Base-by-base conservation (phyloP, 1,284 basidiomycete genomes). In the Melanopsichium pennsylvanicum region DNA sequence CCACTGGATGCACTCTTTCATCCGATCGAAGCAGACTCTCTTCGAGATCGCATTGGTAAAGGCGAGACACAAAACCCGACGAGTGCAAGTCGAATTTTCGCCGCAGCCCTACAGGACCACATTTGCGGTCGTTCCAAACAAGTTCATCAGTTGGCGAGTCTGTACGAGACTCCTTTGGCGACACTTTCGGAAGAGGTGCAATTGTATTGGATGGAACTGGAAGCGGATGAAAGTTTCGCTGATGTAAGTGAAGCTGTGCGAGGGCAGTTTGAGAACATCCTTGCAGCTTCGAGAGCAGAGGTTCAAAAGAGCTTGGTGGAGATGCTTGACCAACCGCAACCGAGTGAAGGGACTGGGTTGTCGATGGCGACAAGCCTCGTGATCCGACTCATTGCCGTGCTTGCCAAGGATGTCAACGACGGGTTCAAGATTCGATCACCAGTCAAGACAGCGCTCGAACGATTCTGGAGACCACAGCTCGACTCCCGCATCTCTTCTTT, bases 381-480 rank as follows among this genome's bases (percentile, higher is more conserved):
- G 18, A 57, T 63, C 44, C 52, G 44, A 5, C 19, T 63, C 18
- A 36, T 52, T 9, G 47, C 60, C n/a, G 52, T 63, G 10, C 52
- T 63, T 29, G 32, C 50, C 10, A n/a, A 13, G 16, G 23, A 18
- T 21, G 0, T 19, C 34, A 6, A 19, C 43, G 5, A 23, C 16
- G 10, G n/a, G 26, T 8, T 33, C 3, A 4, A 22, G 31, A 16
- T 42, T 22, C 52, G 60, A 31, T 25, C 22, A 21, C 40, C 60
- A 7, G 48, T 63, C 25, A 44, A 39, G 16, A 32, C 39, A 23
- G 54, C 54, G 11, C 21, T 63, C 36, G 60, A 63, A 13, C 43
- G 49, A 39, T 39, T 44, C 27, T 63, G 60, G 60, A 36, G 44
- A 29, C 48, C 60, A 13, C 40, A 40, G 22, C 15, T 63, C 22